Evolutionary conservation across 177 flowering plant genomes (phyloP), one percentile per base, ranked within the genome.

Genomic region (Vitis hybrid): DNA sequence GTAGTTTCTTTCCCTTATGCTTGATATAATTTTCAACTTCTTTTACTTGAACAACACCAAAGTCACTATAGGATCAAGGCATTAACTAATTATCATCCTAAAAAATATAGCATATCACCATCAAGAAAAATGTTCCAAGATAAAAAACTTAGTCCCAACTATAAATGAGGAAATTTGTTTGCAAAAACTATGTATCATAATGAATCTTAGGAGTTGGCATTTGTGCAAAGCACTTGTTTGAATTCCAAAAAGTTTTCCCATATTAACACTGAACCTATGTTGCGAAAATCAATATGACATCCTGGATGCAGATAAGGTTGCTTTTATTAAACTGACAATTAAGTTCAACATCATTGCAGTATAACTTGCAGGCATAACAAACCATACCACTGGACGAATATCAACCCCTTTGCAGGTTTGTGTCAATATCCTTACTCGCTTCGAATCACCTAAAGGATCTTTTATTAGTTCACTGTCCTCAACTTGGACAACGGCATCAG

Each of bases 401-500:
- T 91, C 92, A 66, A 71, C 78, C 60, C 93, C 96, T 73, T 79
- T 84, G 8, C 67, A 76, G 54, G 82, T 76, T 75, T 84, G 79
- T 48, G 78, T 84, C 74, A 88, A 72, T 74, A 91, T 81, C 56
- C 65, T 84, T 11, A 91, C 89, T 60, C 78, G 74, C 79, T 81
- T 88, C 35, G 75, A 24, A 66, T 79, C 84, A 68, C 19, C 48
- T 18, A 68, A 74, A 65, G 70, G 64, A 65, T 60, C 86, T 65
- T 69, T 70, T 58, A 88, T 65, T 70, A 65, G 71, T 84, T 86
- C 88, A 71, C 94, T 92, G 72, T 93, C 92, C 81, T 95, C 99
- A 74, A 93, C 91, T 83, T 90, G 99, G 67, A 95, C 87, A 60
- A 95, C 99, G 62, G 99, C 91, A 82, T 95, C 94, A 21, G 99